A percentile compares a stretch with the other conserved stretches of the same genome.
Conservation (phyloP, 2,329 filamentous ascomycete genomes). For the Albophoma yamanashiensis region DNA sequence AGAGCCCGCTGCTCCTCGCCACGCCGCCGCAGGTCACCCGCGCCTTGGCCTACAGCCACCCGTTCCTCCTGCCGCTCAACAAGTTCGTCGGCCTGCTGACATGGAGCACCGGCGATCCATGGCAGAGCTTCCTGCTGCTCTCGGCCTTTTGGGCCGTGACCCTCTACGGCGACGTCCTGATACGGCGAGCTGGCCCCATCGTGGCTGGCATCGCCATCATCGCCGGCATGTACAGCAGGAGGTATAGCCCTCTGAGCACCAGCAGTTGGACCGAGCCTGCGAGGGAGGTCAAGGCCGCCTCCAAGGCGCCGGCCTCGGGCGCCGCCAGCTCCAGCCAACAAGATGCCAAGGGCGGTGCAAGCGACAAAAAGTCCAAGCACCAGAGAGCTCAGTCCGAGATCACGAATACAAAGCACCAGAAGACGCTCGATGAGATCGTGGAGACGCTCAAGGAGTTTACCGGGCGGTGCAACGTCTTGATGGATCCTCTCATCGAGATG, state of each 20-base stretch:
- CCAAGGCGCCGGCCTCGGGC: conserved; percentile 7
- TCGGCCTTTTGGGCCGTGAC: conserved; percentile 76
- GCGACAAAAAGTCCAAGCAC: conserved; percentile 24
- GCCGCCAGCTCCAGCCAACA: conserved; percentile 10
- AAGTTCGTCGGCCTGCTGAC: conserved; percentile 75
- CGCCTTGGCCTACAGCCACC: conserved; percentile 89
- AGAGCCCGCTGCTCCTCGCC: conserved; percentile 82
- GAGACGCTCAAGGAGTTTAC: conserved; percentile 88
- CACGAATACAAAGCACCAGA: conserved; percentile 67
- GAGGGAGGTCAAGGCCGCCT: conserved; percentile 18
- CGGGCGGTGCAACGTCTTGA: conserved; percentile 78
- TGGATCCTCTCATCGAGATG: conserved; percentile 79
- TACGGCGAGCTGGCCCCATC: conserved; percentile 73
- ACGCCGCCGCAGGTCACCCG: conserved; percentile 93
- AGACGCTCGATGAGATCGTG: conserved; percentile 94
- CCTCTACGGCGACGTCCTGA: conserved; percentile 76
- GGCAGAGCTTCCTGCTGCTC: conserved; percentile 92
- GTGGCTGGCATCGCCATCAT: conserved; percentile 72
- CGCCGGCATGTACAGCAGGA: conserved; percentile 80
- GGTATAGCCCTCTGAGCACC: conserved; percentile 83
- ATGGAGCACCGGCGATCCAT: conserved; percentile 89
- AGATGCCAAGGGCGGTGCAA: conserved; percentile 9
- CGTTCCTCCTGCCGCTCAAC: conserved; percentile 84
- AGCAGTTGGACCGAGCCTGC: conserved; percentile 56
- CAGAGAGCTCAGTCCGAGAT: conserved; percentile 42